These are phyloP conservation scores for Coemansia sp. DNA, from an alignment of 192 early-diverging fungal species.

Conservation along the genomic window DNA sequence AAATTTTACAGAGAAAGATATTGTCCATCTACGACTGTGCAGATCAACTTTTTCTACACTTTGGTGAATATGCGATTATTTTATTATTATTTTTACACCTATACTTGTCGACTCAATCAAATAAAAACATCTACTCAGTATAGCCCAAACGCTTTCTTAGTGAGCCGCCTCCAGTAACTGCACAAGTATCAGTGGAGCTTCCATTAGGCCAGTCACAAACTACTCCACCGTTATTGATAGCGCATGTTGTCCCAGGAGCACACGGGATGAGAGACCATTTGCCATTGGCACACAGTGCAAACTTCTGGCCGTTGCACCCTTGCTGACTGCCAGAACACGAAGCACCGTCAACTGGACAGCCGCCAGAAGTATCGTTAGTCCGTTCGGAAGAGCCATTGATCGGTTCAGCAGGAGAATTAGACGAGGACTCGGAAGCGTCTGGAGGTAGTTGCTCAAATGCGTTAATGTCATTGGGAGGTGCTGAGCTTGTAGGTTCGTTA, in stretches of 20 bases:
- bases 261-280: constrained; percentile 46
- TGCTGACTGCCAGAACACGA: constrained; percentile 42
- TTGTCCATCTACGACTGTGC: too few relatives aligned
- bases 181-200: constrained; percentile 32
- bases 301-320: constrained; percentile 44
- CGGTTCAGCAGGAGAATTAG: constrained; percentile 3
- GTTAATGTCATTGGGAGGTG: constrained; percentile 8
- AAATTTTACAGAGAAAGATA: too few relatives aligned
- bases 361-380: constrained; percentile 14
- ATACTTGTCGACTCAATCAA: too few relatives aligned
- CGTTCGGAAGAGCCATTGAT: constrained; percentile 8
- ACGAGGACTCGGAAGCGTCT: too few relatives aligned
- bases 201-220: constrained; percentile 50
- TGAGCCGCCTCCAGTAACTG: constrained; percentile 24
- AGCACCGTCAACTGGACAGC: constrained; percentile 46
- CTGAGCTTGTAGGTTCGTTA: constrained; percentile 6
- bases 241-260: constrained; percentile 49
- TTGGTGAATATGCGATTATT: too few relatives aligned
- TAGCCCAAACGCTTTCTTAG: constrained; percentile 31
- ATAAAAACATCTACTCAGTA: not conserved
- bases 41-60: too few relatives aligned
- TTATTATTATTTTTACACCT: too few relatives aligned
- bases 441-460: not conserved
- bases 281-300: constrained; percentile 54
- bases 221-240: constrained; percentile 24